These are phyloP conservation scores for Lizonia empirigonia DNA, from an alignment of 2,329 filamentous ascomycete genomes.

Conservation along the genomic window DNA sequence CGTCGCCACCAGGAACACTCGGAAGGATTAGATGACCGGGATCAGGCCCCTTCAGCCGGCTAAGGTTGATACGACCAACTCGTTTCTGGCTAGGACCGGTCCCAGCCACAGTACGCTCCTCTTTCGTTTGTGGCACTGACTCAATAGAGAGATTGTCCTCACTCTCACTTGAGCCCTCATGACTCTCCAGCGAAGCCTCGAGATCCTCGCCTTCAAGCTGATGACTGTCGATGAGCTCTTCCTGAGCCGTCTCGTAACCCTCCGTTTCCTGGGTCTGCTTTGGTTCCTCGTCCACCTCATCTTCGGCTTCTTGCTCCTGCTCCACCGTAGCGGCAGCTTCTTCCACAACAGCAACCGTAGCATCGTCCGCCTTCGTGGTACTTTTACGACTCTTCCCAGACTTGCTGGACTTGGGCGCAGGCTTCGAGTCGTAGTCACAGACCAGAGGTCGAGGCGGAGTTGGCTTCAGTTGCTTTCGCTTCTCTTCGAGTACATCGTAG, in stretches of 20 bases:
- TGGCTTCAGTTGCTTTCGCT: slow-evolving; percentile 69
- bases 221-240: slow-evolving; percentile 34
- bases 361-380: slow-evolving; percentile 12
- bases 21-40: slow-evolving; percentile 28
- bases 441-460: slow-evolving; percentile 72
- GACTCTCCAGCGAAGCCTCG: slow-evolving; percentile 7
- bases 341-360: slow-evolving; percentile 12
- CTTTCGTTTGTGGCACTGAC: neutral
- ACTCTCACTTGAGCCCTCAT: slow-evolving; percentile 11
- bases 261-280: slow-evolving; percentile 27
- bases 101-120: neutral
- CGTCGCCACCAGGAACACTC: neutral
- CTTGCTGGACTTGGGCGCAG: slow-evolving; percentile 12
- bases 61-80: slow-evolving; percentile 32
- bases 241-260: slow-evolving; percentile 44
- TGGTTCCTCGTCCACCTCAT: slow-evolving; percentile 23
- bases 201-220: slow-evolving; percentile 25
- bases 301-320: slow-evolving; percentile 20
- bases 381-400: slow-evolving; percentile 17
- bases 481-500: slow-evolving; percentile 72
- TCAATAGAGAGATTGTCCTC: neutral
- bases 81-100: slow-evolving; percentile 5
- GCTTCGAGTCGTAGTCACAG: slow-evolving; percentile 64
- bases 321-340: slow-evolving; percentile 20
- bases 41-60: slow-evolving; percentile 20